Evolutionary conservation across 2,329 filamentous ascomycete species (phyloP), one percentile per base, ranked within the genome.

Genomic region (Calonectria ilicicola): DNA sequence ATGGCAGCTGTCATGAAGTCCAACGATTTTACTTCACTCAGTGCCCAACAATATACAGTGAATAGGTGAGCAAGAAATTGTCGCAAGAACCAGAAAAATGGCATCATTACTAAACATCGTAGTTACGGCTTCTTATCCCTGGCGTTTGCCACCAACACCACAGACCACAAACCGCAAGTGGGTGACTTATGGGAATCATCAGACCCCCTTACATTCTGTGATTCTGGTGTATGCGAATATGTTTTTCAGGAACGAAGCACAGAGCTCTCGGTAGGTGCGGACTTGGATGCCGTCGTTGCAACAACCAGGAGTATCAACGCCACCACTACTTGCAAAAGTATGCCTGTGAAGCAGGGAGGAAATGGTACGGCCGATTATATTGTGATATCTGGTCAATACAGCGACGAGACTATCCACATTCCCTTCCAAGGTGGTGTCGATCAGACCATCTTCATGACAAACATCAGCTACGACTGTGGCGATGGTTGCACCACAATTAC

Each of bases 71-170:
- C 21, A 26, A 19, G 7, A 14, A 53, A 19, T n/a, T 14, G n/a
- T 14, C 19, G 5, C 5, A 6, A 4, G n/a, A 4, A 21, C 10
- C 9, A 12, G 2, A 40, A 19, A 8, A 2, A n/a, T 5, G 1
- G 19, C 26, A 23, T 21, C 4, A 60, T 19, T 17, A 23, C 53
- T 60, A 40, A 60, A 27, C 23, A 9, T 26, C 6, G 3, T 21
- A 60, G 53, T 26, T 60, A 60, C 38, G 53, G 53, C 14, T 60
- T 40, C 32, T 60, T 60, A 17, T 60, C 53, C n/a, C n/a, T 60
- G 17, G 32, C 53, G 2, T 60, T 60, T 19, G 17, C 32, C 4
- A 40, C 35, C 53, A 60, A 60, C 21, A 21, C 38, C 26, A 60
- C 53, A 5, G 2, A 19, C 2, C 1, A 26, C 21, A 26, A 40